A percentile compares a stretch with the other conserved stretches of the same genome.
These are phyloP conservation scores for Tolypocladium ophioglossoides DNA, from an alignment of 2,329 filamentous ascomycete genomes.

Conservation along the genomic window DNA sequence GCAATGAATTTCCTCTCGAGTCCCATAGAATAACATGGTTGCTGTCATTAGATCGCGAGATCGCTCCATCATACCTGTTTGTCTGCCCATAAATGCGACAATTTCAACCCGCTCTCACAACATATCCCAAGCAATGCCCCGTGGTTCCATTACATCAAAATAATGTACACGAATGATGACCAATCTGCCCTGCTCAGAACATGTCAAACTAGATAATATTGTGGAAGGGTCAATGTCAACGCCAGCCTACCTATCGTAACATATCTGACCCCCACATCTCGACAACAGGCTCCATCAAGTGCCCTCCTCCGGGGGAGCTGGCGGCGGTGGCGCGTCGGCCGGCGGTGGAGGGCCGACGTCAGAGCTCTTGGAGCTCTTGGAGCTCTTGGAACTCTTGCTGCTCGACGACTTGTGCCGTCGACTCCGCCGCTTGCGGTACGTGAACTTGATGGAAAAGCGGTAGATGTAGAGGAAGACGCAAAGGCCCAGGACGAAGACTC, in stretches of 20 bases:
- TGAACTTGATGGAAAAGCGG: constrained; percentile 24
- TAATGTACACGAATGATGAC: neutral
- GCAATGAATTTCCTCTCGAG: neutral
- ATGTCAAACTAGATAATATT: neutral
- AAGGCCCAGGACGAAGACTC: constrained; percentile 25
- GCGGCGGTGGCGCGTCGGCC: constrained; percentile 4
- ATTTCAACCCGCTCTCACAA: neutral
- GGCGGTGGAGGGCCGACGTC: constrained; percentile 6
- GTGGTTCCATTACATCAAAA: neutral
- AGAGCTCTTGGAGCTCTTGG: constrained; percentile 11
- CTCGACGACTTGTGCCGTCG: constrained; percentile 18
- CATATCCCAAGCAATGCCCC: neutral
- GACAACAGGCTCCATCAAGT: neutral
- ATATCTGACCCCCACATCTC: neutral
- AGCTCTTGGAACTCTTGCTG: constrained; percentile 20
- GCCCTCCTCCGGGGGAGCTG: neutral
- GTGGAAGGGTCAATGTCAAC: neutral
- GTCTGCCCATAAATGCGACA: neutral
- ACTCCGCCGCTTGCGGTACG: constrained; percentile 13
- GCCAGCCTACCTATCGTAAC: neutral
- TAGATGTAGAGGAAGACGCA: constrained; percentile 29
- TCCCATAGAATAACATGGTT: neutral
- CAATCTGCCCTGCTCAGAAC: neutral
- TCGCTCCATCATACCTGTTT: neutral
- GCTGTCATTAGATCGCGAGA: neutral